Conservation (phyloP, 1,284 basidiomycete species). For the Sporisorium exsertum region DNA sequence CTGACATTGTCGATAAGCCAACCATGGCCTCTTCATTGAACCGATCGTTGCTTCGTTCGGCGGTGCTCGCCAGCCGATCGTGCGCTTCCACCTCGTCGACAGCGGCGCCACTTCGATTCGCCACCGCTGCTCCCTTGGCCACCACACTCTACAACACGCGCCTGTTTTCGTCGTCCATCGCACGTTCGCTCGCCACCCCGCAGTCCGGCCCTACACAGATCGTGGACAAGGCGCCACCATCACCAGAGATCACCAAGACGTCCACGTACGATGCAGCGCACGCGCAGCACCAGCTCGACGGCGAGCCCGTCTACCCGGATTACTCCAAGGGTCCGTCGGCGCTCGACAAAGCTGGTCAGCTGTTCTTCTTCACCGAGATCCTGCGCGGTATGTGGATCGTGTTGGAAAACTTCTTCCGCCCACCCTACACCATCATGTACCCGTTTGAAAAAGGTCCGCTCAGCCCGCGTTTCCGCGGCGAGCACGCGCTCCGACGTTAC, state of each 20-base stretch:
- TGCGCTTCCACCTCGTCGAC: conserved; percentile 36
- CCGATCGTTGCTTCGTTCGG: conserved; percentile 49
- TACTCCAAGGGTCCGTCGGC: conserved; percentile 76
- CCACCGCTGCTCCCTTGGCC: conserved; percentile 33
- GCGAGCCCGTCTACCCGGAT: conserved; percentile 61
- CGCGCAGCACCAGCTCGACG: conserved; percentile 27
- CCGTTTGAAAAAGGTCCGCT: conserved; percentile 89
- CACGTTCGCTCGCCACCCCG: conserved; percentile 44
- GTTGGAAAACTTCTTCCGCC: conserved; percentile 96
- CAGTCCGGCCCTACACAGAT: conserved; percentile 50
- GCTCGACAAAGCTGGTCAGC: conserved; percentile 88
- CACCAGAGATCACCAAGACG: conserved; percentile 39
- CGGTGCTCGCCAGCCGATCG: conserved; percentile 43
- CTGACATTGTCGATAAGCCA: not conserved
- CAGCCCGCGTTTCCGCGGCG: conserved; percentile 96
- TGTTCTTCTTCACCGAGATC: conserved; percentile 99
- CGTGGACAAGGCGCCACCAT: conserved; percentile 16
- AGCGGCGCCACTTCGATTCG: conserved; percentile 36
- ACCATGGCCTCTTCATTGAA: conserved; percentile 49
- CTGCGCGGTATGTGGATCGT: conserved; percentile 99
- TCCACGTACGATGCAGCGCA: conserved; percentile 40
- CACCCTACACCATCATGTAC: conserved; percentile 94
- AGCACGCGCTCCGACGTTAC: conserved; percentile 97
- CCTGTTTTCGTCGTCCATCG: conserved; percentile 46
- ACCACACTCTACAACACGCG: conserved; percentile 36